These are phyloP conservation scores for Elsinoe australis DNA, from an alignment of 2,329 filamentous ascomycete species.

Conservation along the genomic window DNA sequence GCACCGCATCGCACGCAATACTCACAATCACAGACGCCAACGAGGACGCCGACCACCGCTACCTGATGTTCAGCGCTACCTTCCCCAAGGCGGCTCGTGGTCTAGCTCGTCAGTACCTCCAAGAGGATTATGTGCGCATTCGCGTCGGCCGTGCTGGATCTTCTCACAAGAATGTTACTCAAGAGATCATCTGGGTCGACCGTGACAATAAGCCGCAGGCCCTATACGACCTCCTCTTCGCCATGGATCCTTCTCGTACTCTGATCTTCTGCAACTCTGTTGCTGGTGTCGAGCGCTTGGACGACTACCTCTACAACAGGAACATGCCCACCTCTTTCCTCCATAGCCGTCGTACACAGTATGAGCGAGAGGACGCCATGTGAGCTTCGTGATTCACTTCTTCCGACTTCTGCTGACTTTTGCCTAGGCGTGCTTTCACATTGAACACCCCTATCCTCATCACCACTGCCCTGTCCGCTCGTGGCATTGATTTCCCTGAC, in stretches of 20 bases:
- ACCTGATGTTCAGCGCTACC: constrained; percentile 88
- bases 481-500: constrained; percentile 80
- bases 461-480: constrained; percentile 76
- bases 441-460: constrained; percentile 73
- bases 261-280: constrained; percentile 88
- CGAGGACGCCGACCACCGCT: constrained; percentile 59
- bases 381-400: constrained; percentile 34
- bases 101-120: constrained; percentile 68
- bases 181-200: constrained; percentile 63
- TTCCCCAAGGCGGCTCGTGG: constrained; percentile 75
- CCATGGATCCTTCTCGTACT: constrained; percentile 64
- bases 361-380: constrained; percentile 86
- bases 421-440: constrained; percentile 58
- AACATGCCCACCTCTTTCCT: constrained; percentile 79
- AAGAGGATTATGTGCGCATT: constrained; percentile 67
- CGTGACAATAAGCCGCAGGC: constrained; percentile 59
- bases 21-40: constrained; percentile 53
- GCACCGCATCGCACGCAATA: constrained; percentile 1
- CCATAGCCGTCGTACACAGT: constrained; percentile 77
- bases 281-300: constrained; percentile 68
- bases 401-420: background rate
- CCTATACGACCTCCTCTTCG: constrained; percentile 63
- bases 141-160: constrained; percentile 81
- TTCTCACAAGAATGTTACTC: constrained; percentile 73
- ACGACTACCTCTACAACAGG: constrained; percentile 78